phyloP scores from a whole-genome alignment of 805 yeast genomes.

The Danielia oregonensis region DNA sequence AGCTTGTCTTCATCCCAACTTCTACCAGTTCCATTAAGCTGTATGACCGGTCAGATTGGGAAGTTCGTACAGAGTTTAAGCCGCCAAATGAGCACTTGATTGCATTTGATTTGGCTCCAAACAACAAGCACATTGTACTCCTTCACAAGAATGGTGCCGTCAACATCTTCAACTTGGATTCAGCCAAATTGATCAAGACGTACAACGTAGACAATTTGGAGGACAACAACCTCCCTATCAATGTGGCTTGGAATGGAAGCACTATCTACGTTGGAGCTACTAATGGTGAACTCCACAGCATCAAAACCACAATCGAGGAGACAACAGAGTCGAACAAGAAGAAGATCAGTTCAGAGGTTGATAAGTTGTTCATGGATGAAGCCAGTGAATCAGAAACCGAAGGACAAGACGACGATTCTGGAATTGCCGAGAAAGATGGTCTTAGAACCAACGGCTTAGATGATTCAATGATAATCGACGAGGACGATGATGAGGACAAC shows the following conservation, averaged over 20 bases:
- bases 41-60: slow-evolving; percentile 39
- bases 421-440: slow-evolving; percentile 18
- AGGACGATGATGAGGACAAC: slow-evolving; percentile 26
- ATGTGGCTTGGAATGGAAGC: slow-evolving; percentile 24
- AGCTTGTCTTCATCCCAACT: slow-evolving; percentile 64
- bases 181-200: slow-evolving; percentile 24
- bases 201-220: slow-evolving; percentile 19
- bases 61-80: slow-evolving; percentile 1
- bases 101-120: slow-evolving; percentile 59
- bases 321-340: slow-evolving; percentile 1
- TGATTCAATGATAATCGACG: slow-evolving; percentile 35
- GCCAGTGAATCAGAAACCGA: slow-evolving; percentile 14
- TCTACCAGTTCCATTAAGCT: slow-evolving; percentile 44
- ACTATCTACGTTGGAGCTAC: slow-evolving; percentile 41
- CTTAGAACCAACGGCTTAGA: slow-evolving; percentile 23
- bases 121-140: slow-evolving; percentile 58
- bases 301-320: slow-evolving; percentile 15
- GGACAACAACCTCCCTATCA: slow-evolving; percentile 23
- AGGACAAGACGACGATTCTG: slow-evolving; percentile 23
- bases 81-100: slow-evolving; percentile 17
- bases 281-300: slow-evolving; percentile 35
- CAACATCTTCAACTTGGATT: slow-evolving; percentile 52
- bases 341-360: slow-evolving; percentile 8
- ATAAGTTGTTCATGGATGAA: slow-evolving; percentile 15
- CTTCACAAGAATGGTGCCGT: slow-evolving; percentile 49